Percentiles rank a stretch among this genome's conserved stretches.
Conservation (phyloP, 805 yeast genomes). For the Yarrowia sp. region DNA sequence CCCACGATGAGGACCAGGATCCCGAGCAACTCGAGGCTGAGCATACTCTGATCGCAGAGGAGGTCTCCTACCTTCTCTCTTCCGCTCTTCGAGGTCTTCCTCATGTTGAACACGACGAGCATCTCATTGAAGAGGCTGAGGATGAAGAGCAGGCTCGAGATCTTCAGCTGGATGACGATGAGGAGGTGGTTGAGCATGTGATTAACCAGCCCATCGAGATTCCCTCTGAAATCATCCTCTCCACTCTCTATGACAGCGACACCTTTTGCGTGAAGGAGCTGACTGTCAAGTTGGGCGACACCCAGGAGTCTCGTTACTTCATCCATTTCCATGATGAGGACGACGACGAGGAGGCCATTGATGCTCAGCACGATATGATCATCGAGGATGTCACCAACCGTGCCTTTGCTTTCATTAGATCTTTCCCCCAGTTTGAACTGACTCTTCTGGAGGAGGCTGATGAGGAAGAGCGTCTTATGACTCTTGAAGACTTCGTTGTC, state of each 20-base stretch:
- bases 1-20: conserved; percentile 37
- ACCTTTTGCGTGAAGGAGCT: conserved; percentile 21
- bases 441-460: conserved; percentile 21
- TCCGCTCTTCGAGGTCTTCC: conserved; percentile 18
- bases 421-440: conserved; percentile 13
- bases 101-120: conserved; percentile 5
- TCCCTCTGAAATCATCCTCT: conserved; percentile 19
- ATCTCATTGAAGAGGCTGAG: conserved; percentile 12
- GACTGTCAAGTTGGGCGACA: conserved; percentile 22
- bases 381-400: conserved; percentile 9
- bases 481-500: conserved; percentile 2
- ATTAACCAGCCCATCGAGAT: conserved; percentile 4
- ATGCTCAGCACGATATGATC: conserved; percentile 11
- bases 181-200: background rate
- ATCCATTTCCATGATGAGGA: conserved; percentile 31
- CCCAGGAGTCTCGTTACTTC: conserved; percentile 18
- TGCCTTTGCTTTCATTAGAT: background rate
- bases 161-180: conserved; percentile 6
- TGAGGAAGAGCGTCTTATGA: background rate
- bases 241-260: conserved; percentile 29
- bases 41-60: conserved; percentile 11
- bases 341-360: conserved; percentile 9
- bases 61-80: conserved; percentile 13
- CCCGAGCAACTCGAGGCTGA: conserved; percentile 16
- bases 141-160: conserved; percentile 10